phyloP scores from a whole-genome alignment of 306 rosid species.

The Quercus cerris region DNA sequence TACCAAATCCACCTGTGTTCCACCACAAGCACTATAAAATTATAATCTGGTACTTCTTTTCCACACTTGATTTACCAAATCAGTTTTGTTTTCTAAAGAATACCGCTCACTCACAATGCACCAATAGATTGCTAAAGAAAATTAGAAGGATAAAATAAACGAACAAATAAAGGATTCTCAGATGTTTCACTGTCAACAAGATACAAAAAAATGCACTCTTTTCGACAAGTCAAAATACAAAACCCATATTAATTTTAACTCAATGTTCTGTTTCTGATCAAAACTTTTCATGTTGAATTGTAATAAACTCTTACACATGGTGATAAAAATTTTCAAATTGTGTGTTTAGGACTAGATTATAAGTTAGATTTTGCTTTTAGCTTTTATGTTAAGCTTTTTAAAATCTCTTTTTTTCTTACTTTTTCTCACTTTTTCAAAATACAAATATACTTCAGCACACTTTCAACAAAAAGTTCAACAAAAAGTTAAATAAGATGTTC shows the following conservation, averaged over 20 bases:
- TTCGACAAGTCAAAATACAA: not conserved
- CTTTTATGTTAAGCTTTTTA: too few relatives aligned
- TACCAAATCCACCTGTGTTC: constrained; percentile 87
- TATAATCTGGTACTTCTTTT: not conserved
- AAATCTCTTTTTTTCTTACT: too few relatives aligned
- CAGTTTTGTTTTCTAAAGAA: not conserved
- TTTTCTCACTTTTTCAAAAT: too few relatives aligned
- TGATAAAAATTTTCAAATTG: not conserved
- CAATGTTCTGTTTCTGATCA: not conserved
- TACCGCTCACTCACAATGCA: not conserved
- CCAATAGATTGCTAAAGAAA: not conserved
- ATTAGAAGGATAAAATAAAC: not conserved
- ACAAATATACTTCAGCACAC: rapidly evolving
- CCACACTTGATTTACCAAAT: not conserved
- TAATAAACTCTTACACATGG: not conserved
- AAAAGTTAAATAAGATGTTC: too few relatives aligned
- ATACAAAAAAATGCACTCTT: too few relatives aligned
- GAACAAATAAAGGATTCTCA: not conserved
- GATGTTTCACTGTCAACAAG: not conserved
- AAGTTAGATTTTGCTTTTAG: too few relatives aligned
- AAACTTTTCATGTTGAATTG: not conserved
- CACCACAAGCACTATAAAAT: constrained; percentile 13
- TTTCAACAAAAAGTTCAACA: too few relatives aligned
- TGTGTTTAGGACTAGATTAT: too few relatives aligned
- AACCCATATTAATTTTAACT: not conserved